phyloP scores from a whole-genome alignment of 2,329 filamentous ascomycete species.

The Paecilomyces sp. region DNA sequence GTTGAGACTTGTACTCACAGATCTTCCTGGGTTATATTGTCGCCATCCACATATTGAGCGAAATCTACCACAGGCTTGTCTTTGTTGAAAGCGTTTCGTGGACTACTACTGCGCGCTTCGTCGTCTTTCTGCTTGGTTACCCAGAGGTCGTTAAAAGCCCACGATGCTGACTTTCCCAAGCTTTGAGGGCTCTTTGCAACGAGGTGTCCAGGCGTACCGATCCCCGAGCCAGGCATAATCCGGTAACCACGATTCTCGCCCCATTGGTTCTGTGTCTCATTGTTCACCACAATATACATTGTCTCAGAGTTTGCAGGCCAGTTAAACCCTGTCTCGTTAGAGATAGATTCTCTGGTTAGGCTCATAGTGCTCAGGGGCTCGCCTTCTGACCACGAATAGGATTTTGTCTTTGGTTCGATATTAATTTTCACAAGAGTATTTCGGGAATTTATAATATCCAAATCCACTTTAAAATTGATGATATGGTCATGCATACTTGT shows the following conservation, averaged over 20 bases:
- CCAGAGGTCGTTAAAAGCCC: slow-evolving; percentile 2
- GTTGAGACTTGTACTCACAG: slow-evolving; percentile 1
- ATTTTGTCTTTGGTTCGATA: slow-evolving; percentile 2
- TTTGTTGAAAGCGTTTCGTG: slow-evolving; percentile 34
- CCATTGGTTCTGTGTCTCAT: slow-evolving; percentile 27
- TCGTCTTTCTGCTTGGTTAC: slow-evolving; percentile 35
- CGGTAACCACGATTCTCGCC: slow-evolving; percentile 36
- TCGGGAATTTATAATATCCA: slow-evolving; percentile 23
- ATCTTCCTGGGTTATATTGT: slow-evolving; percentile 35
- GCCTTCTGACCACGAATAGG: slow-evolving; percentile 6
- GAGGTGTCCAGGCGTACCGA: slow-evolving; percentile 5
- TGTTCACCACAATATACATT: slow-evolving; percentile 32
- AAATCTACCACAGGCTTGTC: slow-evolving; percentile 33
- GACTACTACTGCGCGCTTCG: slow-evolving; percentile 31
- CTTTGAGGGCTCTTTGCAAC: slow-evolving; percentile 11
- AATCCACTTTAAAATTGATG: slow-evolving; percentile 29
- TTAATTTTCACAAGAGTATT: slow-evolving; percentile 22
- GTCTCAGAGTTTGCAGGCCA: slow-evolving; percentile 32
- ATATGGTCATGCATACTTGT: slow-evolving; percentile 26
- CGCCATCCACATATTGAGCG: slow-evolving; percentile 37
- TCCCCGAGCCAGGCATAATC: slow-evolving; percentile 20
- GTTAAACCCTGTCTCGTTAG: slow-evolving; percentile 16
- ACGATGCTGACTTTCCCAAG: slow-evolving; percentile 7
- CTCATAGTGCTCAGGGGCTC: slow-evolving; percentile 30
- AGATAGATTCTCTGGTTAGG: slow-evolving; percentile 17